Evolutionary conservation across 768 basidiomycete species (phyloP), one percentile per base, ranked within the genome.

Genomic region (Leccinum fibrillosum): DNA sequence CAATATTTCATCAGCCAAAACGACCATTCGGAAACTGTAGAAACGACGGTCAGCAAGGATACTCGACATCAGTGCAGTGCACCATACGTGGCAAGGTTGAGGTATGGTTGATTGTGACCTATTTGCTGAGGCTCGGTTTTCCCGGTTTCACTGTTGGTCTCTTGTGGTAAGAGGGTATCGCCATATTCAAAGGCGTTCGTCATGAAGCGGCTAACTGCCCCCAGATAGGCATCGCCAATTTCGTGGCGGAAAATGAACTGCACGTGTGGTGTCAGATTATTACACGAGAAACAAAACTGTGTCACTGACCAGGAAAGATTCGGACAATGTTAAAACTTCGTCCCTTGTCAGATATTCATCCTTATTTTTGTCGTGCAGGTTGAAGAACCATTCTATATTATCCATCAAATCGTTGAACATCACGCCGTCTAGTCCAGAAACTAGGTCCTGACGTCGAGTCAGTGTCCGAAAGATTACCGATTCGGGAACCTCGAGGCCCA

Each of bases 171-270:
- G n/a, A 93, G 79, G n/a, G 93, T 88, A 75, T 97, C 94, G 2
- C 94, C 97, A 57, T 95, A 98, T 69, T 99, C 97, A 66, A 98
- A 99, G 0, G 96, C 93, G 66, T 99, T 98, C 39, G 94, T 90
- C 88, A 98, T 95, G 71, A 98, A 96, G 44, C 94, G 88, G 63
- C 93, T 95, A 62, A 99, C 91, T 23, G 96, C 93, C 2, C 94
- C 97, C 23, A 99, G 80, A 69, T 96, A 99, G 4, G 93, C 91
- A 72, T 99, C 97, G 3, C 97, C 97, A 11, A 94, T 81, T 74
- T 99, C 97, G 72, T 87, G 92, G 13, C 97, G 88, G 84, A 99
- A 99, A 62, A 98, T 97, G 75, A 98, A 98, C 95, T 98, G 68
- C 3, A 34, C 32, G 39, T n/a, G 8, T 47, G 57, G 32, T 53